Percentiles rank a stretch among this genome's conserved stretches.
phyloP scores from a whole-genome alignment of 1,284 basidiomycete genomes.

The Pseudozyma thailandica region DNA sequence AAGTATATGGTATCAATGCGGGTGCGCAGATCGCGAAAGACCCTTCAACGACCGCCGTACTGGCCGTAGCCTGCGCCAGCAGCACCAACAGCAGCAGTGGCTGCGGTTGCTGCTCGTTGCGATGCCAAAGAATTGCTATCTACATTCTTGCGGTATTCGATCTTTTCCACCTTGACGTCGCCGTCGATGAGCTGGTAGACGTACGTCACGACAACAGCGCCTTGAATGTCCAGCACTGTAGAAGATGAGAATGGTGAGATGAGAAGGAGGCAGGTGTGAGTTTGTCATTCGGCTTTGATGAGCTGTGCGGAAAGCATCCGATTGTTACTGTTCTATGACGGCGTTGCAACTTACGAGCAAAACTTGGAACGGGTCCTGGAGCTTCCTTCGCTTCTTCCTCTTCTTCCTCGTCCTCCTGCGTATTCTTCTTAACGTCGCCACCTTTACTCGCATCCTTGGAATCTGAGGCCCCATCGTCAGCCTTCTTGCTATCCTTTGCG shows the following conservation, averaged over 20 bases:
- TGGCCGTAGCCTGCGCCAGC: constrained; percentile 26
- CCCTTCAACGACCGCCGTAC: constrained; percentile 31
- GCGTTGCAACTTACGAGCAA: constrained; percentile 49
- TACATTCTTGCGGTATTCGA: constrained; percentile 63
- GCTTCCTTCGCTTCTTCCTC: constrained; percentile 47
- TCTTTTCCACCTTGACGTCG: constrained; percentile 67
- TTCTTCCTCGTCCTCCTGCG: constrained; percentile 12
- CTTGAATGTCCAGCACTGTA: constrained; percentile 66
- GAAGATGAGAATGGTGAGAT: background rate
- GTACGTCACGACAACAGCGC: constrained; percentile 64
- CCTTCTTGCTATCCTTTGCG: constrained; percentile 29
- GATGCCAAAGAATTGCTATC: constrained; percentile 43
- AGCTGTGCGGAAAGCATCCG: background rate
- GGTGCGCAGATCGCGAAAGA: background rate
- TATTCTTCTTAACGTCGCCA: constrained; percentile 8
- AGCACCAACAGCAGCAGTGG: constrained; percentile 21
- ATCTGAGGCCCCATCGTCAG: constrained; percentile 14
- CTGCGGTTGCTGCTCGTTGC: constrained; percentile 26
- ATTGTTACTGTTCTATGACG: too few species aligned
- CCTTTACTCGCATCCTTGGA: constrained; percentile 23
- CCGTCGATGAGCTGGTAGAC: constrained; percentile 67
- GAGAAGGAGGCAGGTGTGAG: background rate
- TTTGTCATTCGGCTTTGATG: background rate
- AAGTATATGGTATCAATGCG: constrained; percentile 18
- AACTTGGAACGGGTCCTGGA: constrained; percentile 51